Conservation (phyloP, 2,329 filamentous ascomycete genomes). For the Kalmusia sp. region DNA sequence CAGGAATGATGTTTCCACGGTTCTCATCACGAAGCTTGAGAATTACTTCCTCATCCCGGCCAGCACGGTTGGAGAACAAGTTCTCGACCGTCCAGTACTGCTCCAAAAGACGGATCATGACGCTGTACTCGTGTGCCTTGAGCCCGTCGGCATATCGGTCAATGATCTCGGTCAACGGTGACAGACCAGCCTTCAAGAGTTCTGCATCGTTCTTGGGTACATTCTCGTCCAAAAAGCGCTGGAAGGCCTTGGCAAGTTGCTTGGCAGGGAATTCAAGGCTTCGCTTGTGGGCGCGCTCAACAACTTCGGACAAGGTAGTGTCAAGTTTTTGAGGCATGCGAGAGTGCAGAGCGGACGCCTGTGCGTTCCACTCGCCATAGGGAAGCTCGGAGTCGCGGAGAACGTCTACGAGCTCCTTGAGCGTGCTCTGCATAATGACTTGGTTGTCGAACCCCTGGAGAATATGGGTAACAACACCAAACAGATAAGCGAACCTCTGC, state of each 20-base stretch:
- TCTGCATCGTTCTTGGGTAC: conserved; percentile 75
- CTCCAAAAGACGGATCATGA: conserved; percentile 80
- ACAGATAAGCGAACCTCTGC: conserved; percentile 81
- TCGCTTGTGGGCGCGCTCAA: conserved; percentile 81
- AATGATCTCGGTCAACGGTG: conserved; percentile 79
- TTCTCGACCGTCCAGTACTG: conserved; percentile 84
- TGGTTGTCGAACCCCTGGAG: conserved; percentile 96
- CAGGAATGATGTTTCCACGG: conserved; percentile 86
- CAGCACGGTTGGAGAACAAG: conserved; percentile 83
- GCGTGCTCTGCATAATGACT: conserved; percentile 86
- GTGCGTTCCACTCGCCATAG: conserved; percentile 94
- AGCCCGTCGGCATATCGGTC: conserved; percentile 83
- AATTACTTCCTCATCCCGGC: conserved; percentile 91
- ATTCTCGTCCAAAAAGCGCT: conserved; percentile 89
- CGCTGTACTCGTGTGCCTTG: conserved; percentile 86
- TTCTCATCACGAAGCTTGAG: conserved; percentile 94
- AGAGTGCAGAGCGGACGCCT: conserved; percentile 95
- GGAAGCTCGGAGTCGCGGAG: conserved; percentile 88
- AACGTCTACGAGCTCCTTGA: conserved; percentile 90
- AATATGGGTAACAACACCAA: conserved; percentile 84
- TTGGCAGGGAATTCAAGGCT: conserved; percentile 91
- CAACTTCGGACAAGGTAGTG: conserved; percentile 78
- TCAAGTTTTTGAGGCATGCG: conserved; percentile 97
- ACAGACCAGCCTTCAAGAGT: conserved; percentile 74
- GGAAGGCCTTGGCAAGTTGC: conserved; percentile 80